Conservation (phyloP, 495 filamentous ascomycete genomes). For the Xylaria telfairii region DNA sequence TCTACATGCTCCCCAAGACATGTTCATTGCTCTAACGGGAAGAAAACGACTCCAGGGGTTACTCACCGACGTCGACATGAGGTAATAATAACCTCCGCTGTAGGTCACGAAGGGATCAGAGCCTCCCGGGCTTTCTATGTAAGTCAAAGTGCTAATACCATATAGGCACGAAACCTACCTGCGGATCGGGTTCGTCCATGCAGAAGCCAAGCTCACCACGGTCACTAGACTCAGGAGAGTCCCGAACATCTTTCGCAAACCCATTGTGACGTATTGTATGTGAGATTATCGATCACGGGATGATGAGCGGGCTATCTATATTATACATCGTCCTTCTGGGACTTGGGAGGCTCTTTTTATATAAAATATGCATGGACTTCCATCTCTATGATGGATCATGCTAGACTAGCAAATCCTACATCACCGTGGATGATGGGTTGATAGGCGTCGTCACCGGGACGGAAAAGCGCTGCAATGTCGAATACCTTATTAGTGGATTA, state of each 20-base stretch:
- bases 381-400: background rate
- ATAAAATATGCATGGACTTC: background rate
- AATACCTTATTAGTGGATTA: slow-evolving; percentile 16
- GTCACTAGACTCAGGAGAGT: slow-evolving; percentile 7
- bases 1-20: no score
- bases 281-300: background rate
- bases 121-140: slow-evolving; percentile 33
- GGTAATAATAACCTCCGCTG: slow-evolving; percentile 59
- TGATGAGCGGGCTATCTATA: background rate
- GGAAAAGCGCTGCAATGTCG: background rate
- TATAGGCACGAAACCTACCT: background rate
- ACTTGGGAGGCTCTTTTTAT: background rate
- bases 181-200: slow-evolving; percentile 44
- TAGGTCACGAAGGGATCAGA: slow-evolving; percentile 57
- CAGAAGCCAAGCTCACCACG: slow-evolving; percentile 32
- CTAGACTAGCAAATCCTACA: background rate
- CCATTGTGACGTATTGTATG: background rate
- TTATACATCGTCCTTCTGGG: background rate
- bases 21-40: no score
- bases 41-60: no score
- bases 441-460: background rate
- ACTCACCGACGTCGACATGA: slow-evolving; percentile 53
- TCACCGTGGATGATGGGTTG: background rate
- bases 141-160: background rate
- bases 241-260: slow-evolving; percentile 16